Base-by-base conservation (phyloP, 140 eudicot species). In the Flaveria floridana region DNA sequence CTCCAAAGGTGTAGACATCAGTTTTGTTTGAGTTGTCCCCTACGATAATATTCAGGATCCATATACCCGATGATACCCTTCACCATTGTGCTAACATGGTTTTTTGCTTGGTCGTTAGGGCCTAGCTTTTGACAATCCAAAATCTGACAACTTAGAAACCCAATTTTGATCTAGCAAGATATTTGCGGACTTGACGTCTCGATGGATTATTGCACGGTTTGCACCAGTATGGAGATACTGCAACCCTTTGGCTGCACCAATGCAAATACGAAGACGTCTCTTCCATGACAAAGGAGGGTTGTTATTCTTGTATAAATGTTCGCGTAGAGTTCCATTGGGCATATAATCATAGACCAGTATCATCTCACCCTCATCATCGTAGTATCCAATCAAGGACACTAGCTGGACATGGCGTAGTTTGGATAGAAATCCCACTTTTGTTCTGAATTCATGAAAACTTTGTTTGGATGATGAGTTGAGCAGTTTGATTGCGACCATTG, bases 141-240 rank as follows among this genome's bases (percentile, higher is more conserved):
- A 88, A 68, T 85, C 94, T 5, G 94, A 81, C 8, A 88, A 82
- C 82, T 88, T 88, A 25, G 94, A 88, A 4, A 81, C 90, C 88
- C 80, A 86, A 39, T 82, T 80, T 68, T 84, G 86, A n/a, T 88
- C 90, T 9, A 85, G 65, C 42, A 88, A 62, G 25, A 88, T 88
- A 59, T 88, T 85, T 2, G 90, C 82, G 16, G 89, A 81, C 84
- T 86, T 86, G 19, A 88, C 84, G 23, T 86, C 95, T 0, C 91
- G 79, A 69, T 88, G 95, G 25, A 88, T 88, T 21, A 86, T 80
- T 2, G 25, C 19, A 0, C 71, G 82, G 4, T 78, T 81, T 0
- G 78, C 80, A 34, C 87, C 75, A 0, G 84, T 71, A 72, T 87
- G 93, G 52, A 87, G 86, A 73, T 87, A 87, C 20, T 74, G 79